These are phyloP conservation scores for Fusarium lyarnte DNA, from an alignment of 2,329 filamentous ascomycete genomes.

Conservation along the genomic window DNA sequence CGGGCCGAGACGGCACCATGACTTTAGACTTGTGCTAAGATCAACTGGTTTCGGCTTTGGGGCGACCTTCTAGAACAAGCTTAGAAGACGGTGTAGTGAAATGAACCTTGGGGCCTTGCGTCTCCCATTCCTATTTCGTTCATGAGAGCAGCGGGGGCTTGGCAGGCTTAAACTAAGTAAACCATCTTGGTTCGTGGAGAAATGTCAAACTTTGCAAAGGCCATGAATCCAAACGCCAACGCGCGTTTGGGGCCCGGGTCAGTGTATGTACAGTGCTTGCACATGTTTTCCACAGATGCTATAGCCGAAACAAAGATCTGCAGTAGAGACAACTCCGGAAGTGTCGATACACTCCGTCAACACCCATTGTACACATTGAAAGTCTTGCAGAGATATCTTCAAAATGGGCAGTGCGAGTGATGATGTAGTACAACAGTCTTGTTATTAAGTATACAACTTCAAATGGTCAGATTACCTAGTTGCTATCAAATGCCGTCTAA, in stretches of 20 bases:
- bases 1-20: neutral
- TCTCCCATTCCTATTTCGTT: accelerated
- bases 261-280: accelerated
- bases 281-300: accelerated
- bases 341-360: accelerated
- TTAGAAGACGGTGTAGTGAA: accelerated
- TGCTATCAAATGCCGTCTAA: neutral
- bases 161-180: accelerated
- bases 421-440: neutral
- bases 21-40: accelerated
- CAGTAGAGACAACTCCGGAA: neutral
- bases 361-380: accelerated
- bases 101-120: accelerated
- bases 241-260: neutral
- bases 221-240: neutral
- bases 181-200: neutral
- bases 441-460: neutral
- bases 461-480: neutral
- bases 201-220: neutral
- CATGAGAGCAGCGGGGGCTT: accelerated
- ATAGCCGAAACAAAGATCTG: neutral
- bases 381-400: accelerated
- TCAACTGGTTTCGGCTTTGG: neutral
- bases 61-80: neutral
- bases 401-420: accelerated